These are phyloP conservation scores for Candida khao-thaluensis DNA, from an alignment of 805 yeast genomes.

Conservation along the genomic window DNA sequence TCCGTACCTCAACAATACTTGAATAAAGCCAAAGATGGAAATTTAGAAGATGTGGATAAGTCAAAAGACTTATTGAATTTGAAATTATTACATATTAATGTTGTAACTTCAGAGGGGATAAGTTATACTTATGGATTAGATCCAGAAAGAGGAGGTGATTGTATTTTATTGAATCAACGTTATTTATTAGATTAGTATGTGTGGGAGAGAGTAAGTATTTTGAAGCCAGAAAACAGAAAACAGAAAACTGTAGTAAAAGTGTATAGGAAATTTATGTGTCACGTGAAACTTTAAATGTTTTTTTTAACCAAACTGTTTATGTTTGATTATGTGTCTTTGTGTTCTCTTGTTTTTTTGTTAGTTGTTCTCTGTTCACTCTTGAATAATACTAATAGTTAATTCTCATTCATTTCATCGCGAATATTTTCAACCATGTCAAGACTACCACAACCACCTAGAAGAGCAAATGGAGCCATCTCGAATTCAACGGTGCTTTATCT, in stretches of 20 bases:
- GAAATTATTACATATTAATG: slow-evolving; percentile 51
- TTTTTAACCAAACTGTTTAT: no score
- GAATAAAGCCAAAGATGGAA: slow-evolving; percentile 14
- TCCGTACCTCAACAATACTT: slow-evolving; percentile 30
- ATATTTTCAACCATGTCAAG: slow-evolving; percentile 4
- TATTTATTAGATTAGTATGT: slow-evolving; percentile 37
- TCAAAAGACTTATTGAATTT: slow-evolving; percentile 24
- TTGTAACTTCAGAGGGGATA: slow-evolving; percentile 78
- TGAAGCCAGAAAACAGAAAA: no score
- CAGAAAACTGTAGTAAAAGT: no score
- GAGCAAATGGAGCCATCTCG: slow-evolving; percentile 3
- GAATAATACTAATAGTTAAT: no score
- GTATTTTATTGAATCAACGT: slow-evolving; percentile 73
- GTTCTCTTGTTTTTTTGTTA: neutral
- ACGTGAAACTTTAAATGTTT: no score
- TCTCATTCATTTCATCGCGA: neutral
- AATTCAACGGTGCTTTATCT: slow-evolving; percentile 50
- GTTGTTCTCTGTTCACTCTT: no score
- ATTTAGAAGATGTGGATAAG: slow-evolving; percentile 14
- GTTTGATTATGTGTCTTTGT: no score
- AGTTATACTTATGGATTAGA: slow-evolving; percentile 80
- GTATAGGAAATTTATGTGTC: slow-evolving; percentile 3
- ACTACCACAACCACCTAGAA: slow-evolving; percentile 6
- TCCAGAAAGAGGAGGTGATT: slow-evolving; percentile 91
- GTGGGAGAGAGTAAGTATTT: no score